phyloP scores from a whole-genome alignment of 805 yeast genomes.

The Ogataea pini region DNA sequence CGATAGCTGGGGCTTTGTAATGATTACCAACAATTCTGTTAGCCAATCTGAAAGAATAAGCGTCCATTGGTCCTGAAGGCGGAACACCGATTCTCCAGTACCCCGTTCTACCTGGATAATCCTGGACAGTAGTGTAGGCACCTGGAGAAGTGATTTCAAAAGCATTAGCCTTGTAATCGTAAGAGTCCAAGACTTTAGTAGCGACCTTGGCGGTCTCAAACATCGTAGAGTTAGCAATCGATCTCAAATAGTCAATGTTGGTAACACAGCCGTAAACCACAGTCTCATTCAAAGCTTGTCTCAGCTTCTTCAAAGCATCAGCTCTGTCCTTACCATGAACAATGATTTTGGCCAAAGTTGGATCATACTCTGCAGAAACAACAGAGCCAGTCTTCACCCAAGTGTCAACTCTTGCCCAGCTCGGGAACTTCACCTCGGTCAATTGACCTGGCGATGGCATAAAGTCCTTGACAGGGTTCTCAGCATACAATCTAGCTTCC shows the following conservation, averaged over 20 bases:
- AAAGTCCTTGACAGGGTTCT: conserved; percentile 93
- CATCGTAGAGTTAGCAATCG: conserved; percentile 81
- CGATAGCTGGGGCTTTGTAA: conserved; percentile 81
- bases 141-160: conserved; percentile 88
- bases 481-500: conserved; percentile 97
- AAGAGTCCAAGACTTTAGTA: conserved; percentile 85
- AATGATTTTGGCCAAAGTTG: conserved; percentile 93
- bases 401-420: conserved; percentile 90
- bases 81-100: conserved; percentile 94
- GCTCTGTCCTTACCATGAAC: conserved; percentile 89
- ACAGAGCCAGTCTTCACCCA: conserved; percentile 92
- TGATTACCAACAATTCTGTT: conserved; percentile 90
- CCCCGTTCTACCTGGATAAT: conserved; percentile 88
- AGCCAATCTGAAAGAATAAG: conserved; percentile 84
- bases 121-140: conserved; percentile 95
- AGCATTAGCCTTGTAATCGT: conserved; percentile 76
- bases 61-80: conserved; percentile 98
- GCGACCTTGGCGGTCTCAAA: conserved; percentile 81
- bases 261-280: conserved; percentile 86
- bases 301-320: conserved; percentile 77
- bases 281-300: conserved; percentile 82
- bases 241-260: conserved; percentile 84
- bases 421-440: conserved; percentile 81
- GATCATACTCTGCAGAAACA: conserved; percentile 92
- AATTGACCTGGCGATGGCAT: conserved; percentile 96